These are phyloP conservation scores for Podospora pseudoanserina DNA, from an alignment of 495 filamentous ascomycete species.

Conservation along the genomic window DNA sequence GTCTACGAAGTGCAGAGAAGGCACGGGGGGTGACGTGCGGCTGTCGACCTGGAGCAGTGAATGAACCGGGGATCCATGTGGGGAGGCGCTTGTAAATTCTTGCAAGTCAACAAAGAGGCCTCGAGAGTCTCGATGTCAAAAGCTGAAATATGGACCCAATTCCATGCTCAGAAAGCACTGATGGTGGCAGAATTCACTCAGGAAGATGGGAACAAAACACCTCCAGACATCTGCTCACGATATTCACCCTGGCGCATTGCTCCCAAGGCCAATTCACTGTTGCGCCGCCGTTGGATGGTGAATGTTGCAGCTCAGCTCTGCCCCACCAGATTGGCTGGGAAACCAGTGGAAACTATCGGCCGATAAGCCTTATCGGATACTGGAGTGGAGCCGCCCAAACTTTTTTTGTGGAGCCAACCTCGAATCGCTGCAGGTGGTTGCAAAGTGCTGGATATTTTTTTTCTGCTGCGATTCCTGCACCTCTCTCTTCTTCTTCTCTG, in stretches of 20 bases:
- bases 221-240: neutral
- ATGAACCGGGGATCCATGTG: neutral
- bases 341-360: slow-evolving; percentile 8
- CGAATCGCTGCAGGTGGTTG: neutral
- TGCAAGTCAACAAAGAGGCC: neutral
- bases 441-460: slow-evolving; percentile 19
- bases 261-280: neutral
- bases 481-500: slow-evolving; percentile 9
- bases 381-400: slow-evolving; percentile 17
- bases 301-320: neutral
- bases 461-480: slow-evolving; percentile 9
- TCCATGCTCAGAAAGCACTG: neutral
- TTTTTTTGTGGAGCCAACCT: slow-evolving; percentile 24
- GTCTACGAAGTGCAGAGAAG: slow-evolving; percentile 1
- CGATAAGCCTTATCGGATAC: slow-evolving; percentile 30
- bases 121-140: neutral
- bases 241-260: neutral
- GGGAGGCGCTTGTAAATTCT: neutral
- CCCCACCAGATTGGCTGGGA: slow-evolving; percentile 15
- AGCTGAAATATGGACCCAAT: neutral
- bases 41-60: neutral
- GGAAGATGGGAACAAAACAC: neutral
- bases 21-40: neutral
- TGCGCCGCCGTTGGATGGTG: slow-evolving; percentile 1
- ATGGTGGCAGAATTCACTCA: neutral